phyloP scores from a whole-genome alignment of 2,329 filamentous ascomycete species.

The Alternaria angustiovoidea region DNA sequence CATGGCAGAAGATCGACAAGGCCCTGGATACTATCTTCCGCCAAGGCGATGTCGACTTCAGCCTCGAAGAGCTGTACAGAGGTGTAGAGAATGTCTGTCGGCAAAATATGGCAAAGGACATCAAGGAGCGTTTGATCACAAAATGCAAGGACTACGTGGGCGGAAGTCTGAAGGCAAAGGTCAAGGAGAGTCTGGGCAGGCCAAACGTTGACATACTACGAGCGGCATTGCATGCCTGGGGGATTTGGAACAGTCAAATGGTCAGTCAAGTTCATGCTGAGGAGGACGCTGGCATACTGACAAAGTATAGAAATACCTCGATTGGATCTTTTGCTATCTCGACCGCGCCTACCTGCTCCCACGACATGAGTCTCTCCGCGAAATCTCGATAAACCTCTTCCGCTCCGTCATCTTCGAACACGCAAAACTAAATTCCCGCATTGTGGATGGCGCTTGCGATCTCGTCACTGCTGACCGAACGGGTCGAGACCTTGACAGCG shows the following conservation, averaged over 20 bases:
- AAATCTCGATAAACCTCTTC: conserved; percentile 81
- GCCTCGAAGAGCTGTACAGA: conserved; percentile 88
- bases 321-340: conserved; percentile 92
- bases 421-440: conserved; percentile 59
- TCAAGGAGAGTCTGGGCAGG: conserved; percentile 65
- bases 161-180: conserved; percentile 62
- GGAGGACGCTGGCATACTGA: conserved; percentile 11
- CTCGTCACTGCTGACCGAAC: conserved; percentile 77
- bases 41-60: conserved; percentile 65
- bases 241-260: conserved; percentile 78
- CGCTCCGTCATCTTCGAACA: conserved; percentile 67
- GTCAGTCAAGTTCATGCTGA: conserved; percentile 57
- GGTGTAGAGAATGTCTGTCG: conserved; percentile 92
- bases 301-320: conserved; percentile 69
- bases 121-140: conserved; percentile 72
- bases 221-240: conserved; percentile 71
- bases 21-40: conserved; percentile 79
- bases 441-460: conserved; percentile 76
- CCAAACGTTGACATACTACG: conserved; percentile 71
- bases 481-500: conserved; percentile 64
- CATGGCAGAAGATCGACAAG: conserved; percentile 75
- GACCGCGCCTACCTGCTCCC: conserved; percentile 88
- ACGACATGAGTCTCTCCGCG: conserved; percentile 78
- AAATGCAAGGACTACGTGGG: conserved; percentile 72
- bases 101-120: conserved; percentile 72